Evolutionary conservation across 768 basidiomycete species (phyloP).

Genomic region (Calocybe cyanea): DNA sequence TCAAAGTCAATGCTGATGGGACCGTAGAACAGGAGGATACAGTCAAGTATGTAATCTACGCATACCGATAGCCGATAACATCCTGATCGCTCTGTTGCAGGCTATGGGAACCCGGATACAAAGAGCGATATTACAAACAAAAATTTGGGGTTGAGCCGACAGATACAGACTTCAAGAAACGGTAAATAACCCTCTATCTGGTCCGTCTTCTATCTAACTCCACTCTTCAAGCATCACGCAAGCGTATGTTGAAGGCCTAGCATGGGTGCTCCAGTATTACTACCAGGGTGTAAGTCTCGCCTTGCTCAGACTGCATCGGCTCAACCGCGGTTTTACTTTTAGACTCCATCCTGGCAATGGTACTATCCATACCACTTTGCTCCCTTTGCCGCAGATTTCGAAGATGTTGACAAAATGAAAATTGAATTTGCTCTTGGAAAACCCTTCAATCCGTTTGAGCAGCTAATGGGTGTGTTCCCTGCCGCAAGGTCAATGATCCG

Average conservation of each 20-base stretch:
- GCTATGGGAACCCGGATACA: conserved; percentile 95
- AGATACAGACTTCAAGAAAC: conserved; percentile 69
- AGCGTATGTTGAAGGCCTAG: conserved; percentile 89
- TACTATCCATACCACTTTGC: conserved; percentile 99
- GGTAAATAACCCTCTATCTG: conserved; percentile 42
- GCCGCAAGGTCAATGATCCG: conserved; percentile 63
- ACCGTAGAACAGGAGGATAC: conserved; percentile 93
- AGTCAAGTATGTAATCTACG: conserved; percentile 64
- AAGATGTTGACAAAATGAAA: conserved; percentile 71
- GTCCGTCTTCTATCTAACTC: not conserved
- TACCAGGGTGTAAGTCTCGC: conserved; percentile 85
- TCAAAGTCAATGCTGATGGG: conserved; percentile 86
- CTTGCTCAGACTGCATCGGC: not conserved
- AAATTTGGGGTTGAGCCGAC: conserved; percentile 79
- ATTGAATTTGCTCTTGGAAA: conserved; percentile 76
- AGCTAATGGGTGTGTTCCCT: conserved; percentile 98
- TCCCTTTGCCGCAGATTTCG: conserved; percentile 95
- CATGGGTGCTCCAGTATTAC: conserved; percentile 96
- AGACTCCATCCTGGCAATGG: conserved; percentile 98
- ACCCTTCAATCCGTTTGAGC: conserved; percentile 97
- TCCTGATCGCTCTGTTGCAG: conserved; percentile 37
- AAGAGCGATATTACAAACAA: conserved; percentile 89
- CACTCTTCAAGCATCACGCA: conserved; percentile 51
- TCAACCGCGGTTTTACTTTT: conserved; percentile 10
- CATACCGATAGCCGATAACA: not conserved